Evolutionary conservation across 2,329 filamentous ascomycete genomes (phyloP), one percentile per base, ranked within the genome.

Genomic region (Keithomyces neogunnii): DNA sequence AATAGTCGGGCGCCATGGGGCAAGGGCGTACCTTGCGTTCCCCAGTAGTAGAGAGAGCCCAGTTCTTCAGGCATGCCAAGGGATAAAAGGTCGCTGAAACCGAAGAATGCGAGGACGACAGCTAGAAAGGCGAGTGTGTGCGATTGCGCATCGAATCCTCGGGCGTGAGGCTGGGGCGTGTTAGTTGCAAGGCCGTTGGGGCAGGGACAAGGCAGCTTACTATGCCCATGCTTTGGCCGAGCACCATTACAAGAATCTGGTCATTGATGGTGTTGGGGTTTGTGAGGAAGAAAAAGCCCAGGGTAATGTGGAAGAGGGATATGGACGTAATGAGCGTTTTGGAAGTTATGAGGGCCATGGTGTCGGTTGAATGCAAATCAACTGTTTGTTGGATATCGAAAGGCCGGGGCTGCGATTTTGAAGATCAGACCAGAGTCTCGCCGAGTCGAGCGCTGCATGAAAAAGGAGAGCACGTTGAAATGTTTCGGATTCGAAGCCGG

Each of bases 161-260:
- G 78, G 1, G 84, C 80, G 42, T 80, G 72, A 3, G 85, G 84
- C 84, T 87, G 44, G 29, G 11, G 26, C n/a, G n/a, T 13, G 32
- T 36, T 40, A 33, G 28, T 10, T 40, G 10, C 49, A 26, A 48
- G 11, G 45, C 13, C 19, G 32, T 28, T 36, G 19, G 39, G 35
- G 38, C 11, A 36, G 30, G 36, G 9, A 33, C n/a, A n/a, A 26
- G 28, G 32, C 38, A 8, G 62, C 75, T 53, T 75, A 92, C 89
- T 66, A 96, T 79, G 59, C 85, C 82, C 82, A 95, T 88, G 49
- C 88, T 82, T 68, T 95, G 86, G 50, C 89, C 89, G 30, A 96
- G 72, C 32, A 96, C 78, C 59, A 82, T 88, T 46, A 96, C 88
- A 28, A 95, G 68, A 49, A 85, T 83, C 62, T 95, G 89, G 63